Evolutionary conservation across 2,329 filamentous ascomycete species (phyloP).

Genomic region (Aspergillus felis): DNA sequence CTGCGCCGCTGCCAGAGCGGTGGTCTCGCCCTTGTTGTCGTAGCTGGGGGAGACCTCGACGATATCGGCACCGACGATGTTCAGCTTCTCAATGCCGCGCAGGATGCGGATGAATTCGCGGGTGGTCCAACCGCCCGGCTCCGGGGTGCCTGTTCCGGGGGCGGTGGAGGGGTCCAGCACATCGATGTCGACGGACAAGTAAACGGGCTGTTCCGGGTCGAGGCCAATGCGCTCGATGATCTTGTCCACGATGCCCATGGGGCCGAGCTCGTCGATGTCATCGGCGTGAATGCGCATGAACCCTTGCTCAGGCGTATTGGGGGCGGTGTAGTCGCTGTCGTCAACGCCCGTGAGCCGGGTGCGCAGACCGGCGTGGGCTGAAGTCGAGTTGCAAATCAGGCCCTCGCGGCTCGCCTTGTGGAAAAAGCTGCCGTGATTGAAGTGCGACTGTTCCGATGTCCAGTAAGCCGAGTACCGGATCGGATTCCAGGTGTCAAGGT

Average conservation of each 20-base stretch:
- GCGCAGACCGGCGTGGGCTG: conserved; percentile 78
- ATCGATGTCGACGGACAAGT: conserved; percentile 77
- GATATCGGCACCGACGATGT: conserved; percentile 83
- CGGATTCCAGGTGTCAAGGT: conserved; percentile 84
- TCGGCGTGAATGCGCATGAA: conserved; percentile 79
- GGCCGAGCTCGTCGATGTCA: conserved; percentile 80
- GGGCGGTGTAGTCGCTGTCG: conserved; percentile 61
- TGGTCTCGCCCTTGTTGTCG: conserved; percentile 74
- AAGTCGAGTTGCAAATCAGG: conserved; percentile 68
- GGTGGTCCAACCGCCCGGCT: conserved; percentile 88
- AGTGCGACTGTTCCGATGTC: conserved; percentile 65
- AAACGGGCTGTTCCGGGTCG: conserved; percentile 67
- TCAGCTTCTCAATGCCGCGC: conserved; percentile 74
- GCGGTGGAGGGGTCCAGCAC: conserved; percentile 68
- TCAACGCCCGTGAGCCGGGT: conserved; percentile 67
- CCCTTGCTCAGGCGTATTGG: conserved; percentile 67
- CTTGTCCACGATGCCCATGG: conserved; percentile 62
- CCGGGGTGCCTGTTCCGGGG: conserved; percentile 81
- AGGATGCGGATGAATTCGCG: conserved; percentile 81
- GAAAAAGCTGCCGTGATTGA: conserved; percentile 90
- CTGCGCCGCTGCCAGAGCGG: conserved; percentile 77
- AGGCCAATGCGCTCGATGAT: conserved; percentile 69
- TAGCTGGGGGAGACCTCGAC: conserved; percentile 87
- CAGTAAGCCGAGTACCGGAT: conserved; percentile 72
- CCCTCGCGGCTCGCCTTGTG: conserved; percentile 81